These are phyloP conservation scores for Aspergillus pseudoterreus DNA, from an alignment of 2,329 filamentous ascomycete genomes.

Conservation along the genomic window DNA sequence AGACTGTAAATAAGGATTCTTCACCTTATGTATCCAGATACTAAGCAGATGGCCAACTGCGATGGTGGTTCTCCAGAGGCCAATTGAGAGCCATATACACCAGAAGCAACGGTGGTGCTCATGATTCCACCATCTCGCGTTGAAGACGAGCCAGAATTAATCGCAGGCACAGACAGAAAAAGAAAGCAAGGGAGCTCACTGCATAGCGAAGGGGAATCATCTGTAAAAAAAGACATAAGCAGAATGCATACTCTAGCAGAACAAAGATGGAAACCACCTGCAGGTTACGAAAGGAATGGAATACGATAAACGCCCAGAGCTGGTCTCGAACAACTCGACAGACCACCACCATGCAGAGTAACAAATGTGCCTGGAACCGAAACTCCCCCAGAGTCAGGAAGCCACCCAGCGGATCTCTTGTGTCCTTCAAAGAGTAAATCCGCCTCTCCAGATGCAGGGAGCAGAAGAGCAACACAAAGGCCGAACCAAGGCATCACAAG, in stretches of 20 bases:
- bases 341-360: background rate
- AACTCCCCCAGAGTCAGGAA: background rate
- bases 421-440: background rate
- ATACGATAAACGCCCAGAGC: conserved; percentile 11
- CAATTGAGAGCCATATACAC: too few relatives aligned
- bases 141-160: background rate
- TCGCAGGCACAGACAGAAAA: background rate
- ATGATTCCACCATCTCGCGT: background rate
- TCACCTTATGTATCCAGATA: too few relatives aligned
- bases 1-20: too few relatives aligned
- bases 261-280: background rate
- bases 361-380: background rate
- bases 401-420: background rate
- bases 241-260: conserved; percentile 1
- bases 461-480: background rate
- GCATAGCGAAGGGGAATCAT: conserved; percentile 29
- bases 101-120: background rate
- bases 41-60: too few relatives aligned
- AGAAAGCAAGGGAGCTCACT: conserved; percentile 5
- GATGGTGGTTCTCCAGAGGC: too few relatives aligned
- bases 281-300: background rate
- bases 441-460: background rate
- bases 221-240: conserved; percentile 14
- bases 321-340: conserved; percentile 6
- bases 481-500: background rate